A percentile compares a stretch with the other conserved stretches of the same genome.
These are phyloP conservation scores for Fusarium heterosporum DNA, from an alignment of 2,329 filamentous ascomycete species.

Conservation along the genomic window DNA sequence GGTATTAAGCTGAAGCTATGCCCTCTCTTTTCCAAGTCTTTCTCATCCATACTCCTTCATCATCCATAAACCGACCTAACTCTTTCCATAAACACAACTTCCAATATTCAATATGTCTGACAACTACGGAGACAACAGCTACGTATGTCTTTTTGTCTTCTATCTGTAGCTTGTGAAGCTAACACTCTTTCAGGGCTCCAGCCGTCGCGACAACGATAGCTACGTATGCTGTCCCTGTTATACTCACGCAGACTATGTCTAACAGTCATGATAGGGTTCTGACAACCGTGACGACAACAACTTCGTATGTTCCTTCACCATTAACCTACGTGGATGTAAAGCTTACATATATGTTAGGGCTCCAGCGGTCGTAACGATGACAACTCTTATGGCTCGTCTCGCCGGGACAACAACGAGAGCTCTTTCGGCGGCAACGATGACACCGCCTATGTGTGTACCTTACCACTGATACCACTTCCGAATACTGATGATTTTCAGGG, in stretches of 20 bases:
- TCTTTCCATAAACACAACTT: neutral
- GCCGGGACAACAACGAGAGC: constrained; percentile 5
- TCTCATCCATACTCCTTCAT: constrained; percentile 10
- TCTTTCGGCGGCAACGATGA: constrained; percentile 15
- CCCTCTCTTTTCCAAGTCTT: constrained; percentile 11
- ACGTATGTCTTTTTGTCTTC: constrained; percentile 33
- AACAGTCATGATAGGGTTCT: neutral
- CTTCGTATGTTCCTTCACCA: constrained; percentile 11
- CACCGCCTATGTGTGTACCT: constrained; percentile 15
- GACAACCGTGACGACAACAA: constrained; percentile 16
- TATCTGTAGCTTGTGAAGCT: constrained; percentile 1
- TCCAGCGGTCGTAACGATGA: constrained; percentile 30
- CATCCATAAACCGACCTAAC: constrained; percentile 1
- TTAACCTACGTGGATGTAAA: neutral
- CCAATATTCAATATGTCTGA: constrained; percentile 59
- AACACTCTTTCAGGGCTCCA: constrained; percentile 27
- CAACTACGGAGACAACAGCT: constrained; percentile 54
- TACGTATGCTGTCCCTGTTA: neutral
- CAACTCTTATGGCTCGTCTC: constrained; percentile 18
- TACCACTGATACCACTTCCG: no score
- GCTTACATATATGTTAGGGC: constrained; percentile 25
- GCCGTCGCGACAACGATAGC: constrained; percentile 35
- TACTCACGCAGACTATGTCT: neutral
- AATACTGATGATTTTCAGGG: constrained; percentile 8
- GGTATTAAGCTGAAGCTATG: constrained; percentile 38